phyloP scores from a whole-genome alignment of 2,329 filamentous ascomycete species.

The Aspergillus ruber region DNA sequence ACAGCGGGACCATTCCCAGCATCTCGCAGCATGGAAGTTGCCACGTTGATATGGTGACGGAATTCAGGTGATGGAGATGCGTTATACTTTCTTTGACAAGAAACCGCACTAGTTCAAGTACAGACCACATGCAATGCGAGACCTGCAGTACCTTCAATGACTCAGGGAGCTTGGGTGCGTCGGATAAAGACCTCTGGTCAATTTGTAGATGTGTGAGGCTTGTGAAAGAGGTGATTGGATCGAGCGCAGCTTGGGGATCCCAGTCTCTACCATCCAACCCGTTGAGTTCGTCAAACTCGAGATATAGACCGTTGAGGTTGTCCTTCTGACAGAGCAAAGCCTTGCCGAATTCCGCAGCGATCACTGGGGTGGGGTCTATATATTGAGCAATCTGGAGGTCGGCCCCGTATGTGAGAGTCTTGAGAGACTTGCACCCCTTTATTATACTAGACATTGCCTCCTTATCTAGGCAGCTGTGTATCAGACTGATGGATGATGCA shows the following conservation, averaged over 20 bases:
- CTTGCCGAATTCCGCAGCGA: neutral
- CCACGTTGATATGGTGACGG: too few relatives aligned
- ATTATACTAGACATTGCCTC: neutral
- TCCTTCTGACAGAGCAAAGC: constrained; percentile 1
- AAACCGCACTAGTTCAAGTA: too few relatives aligned
- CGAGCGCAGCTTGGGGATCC: constrained; percentile 1
- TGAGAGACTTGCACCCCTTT: neutral
- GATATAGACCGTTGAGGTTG: neutral
- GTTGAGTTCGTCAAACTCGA: neutral
- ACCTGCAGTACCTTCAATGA: neutral
- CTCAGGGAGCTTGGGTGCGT: neutral
- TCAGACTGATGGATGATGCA: neutral
- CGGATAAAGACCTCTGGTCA: constrained; percentile 2
- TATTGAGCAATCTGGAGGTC: too few relatives aligned
- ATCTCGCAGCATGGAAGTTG: too few relatives aligned
- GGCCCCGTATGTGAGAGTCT: neutral
- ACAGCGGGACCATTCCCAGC: too few relatives aligned
- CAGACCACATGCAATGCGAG: too few relatives aligned
- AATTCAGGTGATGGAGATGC: too few relatives aligned
- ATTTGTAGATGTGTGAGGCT: constrained; percentile 2
- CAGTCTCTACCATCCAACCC: neutral
- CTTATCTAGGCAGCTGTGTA: neutral
- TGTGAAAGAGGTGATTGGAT: constrained; percentile 2
- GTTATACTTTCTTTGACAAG: too few relatives aligned
- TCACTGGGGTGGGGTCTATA: too few relatives aligned